Evolutionary conservation across 768 basidiomycete species (phyloP), one percentile per base, ranked within the genome.

Genomic region (Pleurotus giganteus): DNA sequence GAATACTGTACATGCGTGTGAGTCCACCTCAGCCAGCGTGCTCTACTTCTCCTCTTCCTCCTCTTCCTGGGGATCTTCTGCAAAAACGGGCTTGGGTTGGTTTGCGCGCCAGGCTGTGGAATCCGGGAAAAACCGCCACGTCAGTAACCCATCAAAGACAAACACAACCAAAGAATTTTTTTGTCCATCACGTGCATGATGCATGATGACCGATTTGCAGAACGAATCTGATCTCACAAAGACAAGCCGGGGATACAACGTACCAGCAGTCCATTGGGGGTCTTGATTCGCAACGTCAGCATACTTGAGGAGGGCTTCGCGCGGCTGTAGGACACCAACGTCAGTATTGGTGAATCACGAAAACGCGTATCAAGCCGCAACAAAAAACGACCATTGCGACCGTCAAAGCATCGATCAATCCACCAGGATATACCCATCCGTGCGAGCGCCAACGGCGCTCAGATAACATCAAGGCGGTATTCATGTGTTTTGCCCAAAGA

Each of bases 231-330:
- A 15, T 32, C 59, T 53, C 53, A 51, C 57, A 47, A 58, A 55
- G 7, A 3, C 36, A 29, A 54, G 32, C 27, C 26, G 21, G 28
- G 34, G n/a, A n/a, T n/a, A n/a, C 36, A 49, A 76, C 89, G 75
- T 67, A 94, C 93, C 94, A 74, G 69, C 72, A 43, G 93, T 91
- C 88, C 89, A 94, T 63, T 84, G 81, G 50, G 89, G 92, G 67
- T 96, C 88, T 57, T 80, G 73, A 41, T 91, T 88, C 58, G 86
- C 86, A 55, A 72, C 67, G 15, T 87, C 73, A 29, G 97, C 97
- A 63, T 94, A 98, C 72, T 86, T 93, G 78, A 98, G 89, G 54
- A 99, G 75, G 3, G 97, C 97, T 73, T 97, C 95, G 58, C 97
- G 88, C 39, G 97, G 97, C 96, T 98, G 72, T 21, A 63, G 65